phyloP scores from a whole-genome alignment of 2,329 filamentous ascomycete species.

The Geosmithia morbida region DNA sequence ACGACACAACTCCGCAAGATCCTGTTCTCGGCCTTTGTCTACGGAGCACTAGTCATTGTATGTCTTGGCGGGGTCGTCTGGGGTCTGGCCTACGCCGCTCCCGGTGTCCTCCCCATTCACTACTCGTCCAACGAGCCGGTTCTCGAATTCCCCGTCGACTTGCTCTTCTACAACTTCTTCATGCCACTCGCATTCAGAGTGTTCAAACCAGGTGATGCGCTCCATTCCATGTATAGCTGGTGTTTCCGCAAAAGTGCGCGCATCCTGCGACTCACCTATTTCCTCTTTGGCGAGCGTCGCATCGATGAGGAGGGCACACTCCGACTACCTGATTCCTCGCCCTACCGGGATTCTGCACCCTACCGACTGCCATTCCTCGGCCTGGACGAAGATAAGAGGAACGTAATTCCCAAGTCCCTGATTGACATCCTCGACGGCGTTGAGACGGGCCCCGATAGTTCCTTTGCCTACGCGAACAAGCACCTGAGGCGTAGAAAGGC shows the following conservation, averaged over 20 bases:
- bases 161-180: conserved; percentile 93
- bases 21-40: conserved; percentile 87
- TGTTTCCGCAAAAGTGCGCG: conserved; percentile 87
- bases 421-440: conserved; percentile 34
- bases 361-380: conserved; percentile 32
- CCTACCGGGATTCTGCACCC: conserved; percentile 15
- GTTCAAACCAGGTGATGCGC: conserved; percentile 70
- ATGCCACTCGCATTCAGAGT: conserved; percentile 78
- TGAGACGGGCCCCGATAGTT: conserved; percentile 23
- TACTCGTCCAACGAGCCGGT: conserved; percentile 89
- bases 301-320: conserved; percentile 69
- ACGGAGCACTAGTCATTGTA: conserved; percentile 81
- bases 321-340: conserved; percentile 23
- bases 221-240: conserved; percentile 84
- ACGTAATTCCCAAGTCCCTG: conserved; percentile 43
- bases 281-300: conserved; percentile 75
- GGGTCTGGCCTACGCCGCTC: conserved; percentile 58
- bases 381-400: conserved; percentile 22
- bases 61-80: conserved; percentile 94
- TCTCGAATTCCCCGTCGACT: conserved; percentile 84
- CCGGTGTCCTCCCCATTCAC: conserved; percentile 71
- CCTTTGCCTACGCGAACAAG: conserved; percentile 18
- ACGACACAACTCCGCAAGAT: conserved; percentile 93
- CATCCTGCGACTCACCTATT: conserved; percentile 69
- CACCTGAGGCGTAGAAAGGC: conserved; percentile 23